A percentile compares a stretch with the other conserved stretches of the same genome.
phyloP scores from a whole-genome alignment of 2,329 filamentous ascomycete species.

The Nemania bipapillata region DNA sequence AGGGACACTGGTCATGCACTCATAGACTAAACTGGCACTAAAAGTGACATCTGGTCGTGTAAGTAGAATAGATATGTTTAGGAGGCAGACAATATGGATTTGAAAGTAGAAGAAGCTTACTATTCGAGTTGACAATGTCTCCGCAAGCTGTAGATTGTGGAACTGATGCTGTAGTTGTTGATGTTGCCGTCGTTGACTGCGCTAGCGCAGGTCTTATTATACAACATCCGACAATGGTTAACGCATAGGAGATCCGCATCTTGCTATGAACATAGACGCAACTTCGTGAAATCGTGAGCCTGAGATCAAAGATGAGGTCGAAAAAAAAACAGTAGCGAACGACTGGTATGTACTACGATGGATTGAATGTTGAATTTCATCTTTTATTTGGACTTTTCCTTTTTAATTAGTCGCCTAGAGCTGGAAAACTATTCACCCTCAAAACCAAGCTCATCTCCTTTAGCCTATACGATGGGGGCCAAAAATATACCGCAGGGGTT shows the following conservation, averaged over 20 bases:
- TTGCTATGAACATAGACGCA: background rate
- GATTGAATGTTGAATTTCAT: background rate
- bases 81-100: background rate
- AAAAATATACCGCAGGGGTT: background rate
- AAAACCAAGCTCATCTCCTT: background rate
- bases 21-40: conserved; percentile 47
- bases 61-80: background rate
- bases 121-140: conserved; percentile 12
- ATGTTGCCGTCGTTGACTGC: background rate
- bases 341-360: background rate
- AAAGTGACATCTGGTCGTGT: conserved; percentile 23
- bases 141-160: conserved; percentile 19
- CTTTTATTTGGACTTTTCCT: background rate
- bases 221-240: background rate
- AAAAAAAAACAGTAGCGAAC: background rate
- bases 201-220: background rate
- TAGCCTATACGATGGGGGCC: background rate
- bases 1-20: conserved; percentile 58
- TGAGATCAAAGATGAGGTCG: background rate
- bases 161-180: background rate
- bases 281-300: background rate
- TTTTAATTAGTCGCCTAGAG: background rate
- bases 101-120: background rate
- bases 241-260: background rate
- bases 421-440: background rate